Evolutionary conservation across 2,329 filamentous ascomycete species (phyloP).

Genomic region (Raffaelea ambrosiae): DNA sequence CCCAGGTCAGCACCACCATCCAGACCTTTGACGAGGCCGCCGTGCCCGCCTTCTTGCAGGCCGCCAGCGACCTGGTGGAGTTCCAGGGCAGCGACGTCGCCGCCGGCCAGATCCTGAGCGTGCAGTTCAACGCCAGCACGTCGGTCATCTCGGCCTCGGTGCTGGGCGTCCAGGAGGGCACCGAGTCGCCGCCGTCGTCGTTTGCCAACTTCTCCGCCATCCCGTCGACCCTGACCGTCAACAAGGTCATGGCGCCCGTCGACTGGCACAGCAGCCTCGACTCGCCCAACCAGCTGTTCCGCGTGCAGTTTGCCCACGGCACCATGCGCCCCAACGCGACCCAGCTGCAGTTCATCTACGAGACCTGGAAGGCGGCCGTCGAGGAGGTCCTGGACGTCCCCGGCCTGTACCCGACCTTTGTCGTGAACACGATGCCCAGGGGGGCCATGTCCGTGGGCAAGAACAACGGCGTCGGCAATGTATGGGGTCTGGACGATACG

Average conservation of each 20-base stretch:
- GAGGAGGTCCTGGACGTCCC: slow-evolving; percentile 23
- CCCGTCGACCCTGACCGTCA: slow-evolving; percentile 11
- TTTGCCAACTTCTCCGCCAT: slow-evolving; percentile 24
- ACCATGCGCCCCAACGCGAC: slow-evolving; percentile 26
- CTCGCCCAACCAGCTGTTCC: slow-evolving; percentile 25
- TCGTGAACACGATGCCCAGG: slow-evolving; percentile 18
- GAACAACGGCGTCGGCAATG: too few species aligned
- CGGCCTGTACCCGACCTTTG: slow-evolving; percentile 28
- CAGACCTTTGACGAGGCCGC: slow-evolving; percentile 20
- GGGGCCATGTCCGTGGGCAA: slow-evolving; percentile 18
- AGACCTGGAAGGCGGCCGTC: slow-evolving; percentile 24
- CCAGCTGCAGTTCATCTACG: slow-evolving; percentile 22
- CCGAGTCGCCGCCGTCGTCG: slow-evolving; percentile 20
- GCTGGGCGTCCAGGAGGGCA: slow-evolving; percentile 25
- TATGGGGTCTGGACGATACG: too few species aligned
- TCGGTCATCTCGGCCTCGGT: slow-evolving; percentile 15
- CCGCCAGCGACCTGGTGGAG: slow-evolving; percentile 17
- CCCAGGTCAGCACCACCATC: slow-evolving; percentile 22
- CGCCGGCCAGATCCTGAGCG: slow-evolving; percentile 23
- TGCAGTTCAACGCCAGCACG: slow-evolving; percentile 21
- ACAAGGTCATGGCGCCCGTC: slow-evolving; percentile 20
- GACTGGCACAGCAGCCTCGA: slow-evolving; percentile 19
- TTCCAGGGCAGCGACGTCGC: slow-evolving; percentile 17
- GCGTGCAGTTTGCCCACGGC: slow-evolving; percentile 27
- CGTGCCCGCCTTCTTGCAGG: slow-evolving; percentile 18